Evolutionary conservation across 768 basidiomycete species (phyloP), one percentile per base, ranked within the genome.

Genomic region (Pleurotus eryngii): DNA sequence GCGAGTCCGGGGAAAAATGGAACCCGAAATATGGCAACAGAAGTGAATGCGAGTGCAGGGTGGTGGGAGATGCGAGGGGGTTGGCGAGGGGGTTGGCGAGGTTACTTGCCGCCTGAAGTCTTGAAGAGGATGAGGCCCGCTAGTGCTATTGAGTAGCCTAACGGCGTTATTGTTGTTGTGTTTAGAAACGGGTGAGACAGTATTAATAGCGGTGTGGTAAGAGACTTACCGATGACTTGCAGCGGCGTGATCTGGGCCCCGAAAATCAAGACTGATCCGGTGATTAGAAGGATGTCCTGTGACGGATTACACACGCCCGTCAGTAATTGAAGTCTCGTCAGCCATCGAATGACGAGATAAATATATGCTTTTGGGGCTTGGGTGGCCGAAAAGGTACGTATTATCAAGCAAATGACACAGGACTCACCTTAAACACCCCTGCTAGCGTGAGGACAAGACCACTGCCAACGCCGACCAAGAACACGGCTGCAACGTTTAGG

Each of bases 251-350:
- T 85, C 11, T 71, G 69, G n/a, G 83, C 81, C 40, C 90, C 86
- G 66, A 96, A 96, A 57, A 96, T 75, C 55, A 94, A 68, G 30
- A 98, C 94, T 1, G 93, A 95, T 46, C 93, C 94, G 6, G 84
- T 81, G 72, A 99, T 94, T 59, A 98, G 85, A 24, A 99, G 82
- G 61, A 98, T 98, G 69, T 98, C 96, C 90, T 90, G 70, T 56
- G 38, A 35, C 35, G n/a, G 35, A 11, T 37, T 27, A 14, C 18
- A 56, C 22, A 14, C 26, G 12, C 26, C 26, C 45, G 24, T 62
- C 46, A 48, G 20, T 12, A 20, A 27, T 9, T 46, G 12, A 37
- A 38, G 43, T 58, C 46, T n/a, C 27, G 42, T 65, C 67, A 60
- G 63, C 63, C 57, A 64, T 65, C 56, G 65, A 66, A 30, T 65